Evolutionary conservation across 495 filamentous ascomycete genomes (phyloP).

Genomic region (Penicillium ucsense): DNA sequence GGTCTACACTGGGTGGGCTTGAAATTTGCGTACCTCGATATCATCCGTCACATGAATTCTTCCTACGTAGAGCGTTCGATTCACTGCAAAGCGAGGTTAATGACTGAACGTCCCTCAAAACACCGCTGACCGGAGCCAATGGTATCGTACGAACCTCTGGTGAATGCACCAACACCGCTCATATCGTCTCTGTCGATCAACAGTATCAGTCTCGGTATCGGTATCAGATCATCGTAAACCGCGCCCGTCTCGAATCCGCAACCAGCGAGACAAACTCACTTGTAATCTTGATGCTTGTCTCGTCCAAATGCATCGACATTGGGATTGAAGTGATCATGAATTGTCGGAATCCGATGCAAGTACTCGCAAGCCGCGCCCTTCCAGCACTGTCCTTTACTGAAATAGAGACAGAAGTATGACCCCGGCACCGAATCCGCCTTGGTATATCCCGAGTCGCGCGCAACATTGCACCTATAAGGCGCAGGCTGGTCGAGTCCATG

Average conservation of each 20-base stretch:
- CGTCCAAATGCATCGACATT: constrained; percentile 89
- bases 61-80: constrained; percentile 86
- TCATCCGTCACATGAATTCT: constrained; percentile 94
- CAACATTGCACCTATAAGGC: constrained; percentile 69
- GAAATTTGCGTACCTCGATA: constrained; percentile 48
- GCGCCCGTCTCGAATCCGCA: background rate
- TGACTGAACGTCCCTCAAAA: too few relatives aligned
- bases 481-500: constrained; percentile 71
- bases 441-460: constrained; percentile 78
- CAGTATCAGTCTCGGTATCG: background rate
- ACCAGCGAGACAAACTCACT: background rate
- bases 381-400: constrained; percentile 73
- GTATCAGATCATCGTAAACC: background rate
- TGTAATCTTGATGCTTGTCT: constrained; percentile 13
- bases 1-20: too few relatives aligned
- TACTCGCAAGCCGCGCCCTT: constrained; percentile 91
- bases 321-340: constrained; percentile 77
- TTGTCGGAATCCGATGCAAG: constrained; percentile 72
- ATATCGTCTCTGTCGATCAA: constrained; percentile 49
- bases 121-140: background rate
- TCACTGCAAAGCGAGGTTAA: constrained; percentile 37
- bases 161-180: constrained; percentile 88
- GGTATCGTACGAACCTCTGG: constrained; percentile 31
- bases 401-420: constrained; percentile 87
- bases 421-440: constrained; percentile 71